Base-by-base conservation (phyloP, 2,329 filamentous ascomycete genomes). In the Pseudogymnoascus sp. region DNA sequence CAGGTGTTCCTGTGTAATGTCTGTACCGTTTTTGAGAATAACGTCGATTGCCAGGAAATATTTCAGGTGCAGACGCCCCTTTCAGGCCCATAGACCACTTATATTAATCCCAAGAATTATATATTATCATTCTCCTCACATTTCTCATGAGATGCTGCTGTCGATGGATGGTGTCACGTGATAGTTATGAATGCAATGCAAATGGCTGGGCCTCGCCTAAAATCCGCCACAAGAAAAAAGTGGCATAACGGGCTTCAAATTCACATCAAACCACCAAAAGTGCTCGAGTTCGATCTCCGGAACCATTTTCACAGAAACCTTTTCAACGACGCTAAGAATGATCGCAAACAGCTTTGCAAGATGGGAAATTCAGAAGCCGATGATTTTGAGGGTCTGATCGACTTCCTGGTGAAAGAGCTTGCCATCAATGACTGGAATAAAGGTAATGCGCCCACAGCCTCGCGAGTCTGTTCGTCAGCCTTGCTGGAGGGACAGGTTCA, bases 391-490 rank as follows among this genome's bases (percentile, higher is more conserved):
- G 32, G 37, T 28, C 57, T 58, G 32, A 58, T 58, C n/a, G 37
- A 58, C 32, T 58, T 58, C 34, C 37, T 58, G 57, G 37, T 58
- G 2, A 18, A 30, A 18, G 57, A 58, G 57, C 34, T 39, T 39
- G 57, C 57, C 34, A 58, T 58, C 57, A 58, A 58, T 18, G 57
- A 58, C 12, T 58, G 57, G 57, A 58, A 58, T 37, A 37, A 58
- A 37, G 57, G 57, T 58, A 58, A 58, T 37, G 14, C 37, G 34
- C 57, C 32, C 57, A 58, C 57, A 58, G 57, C 57, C 57, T 58
- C n/a, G 57, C 37, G 32, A 30, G 20, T 58, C 25, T 22, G 5
- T 58, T 38, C 25, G 32, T 37, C 57, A 58, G 57, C 57, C 57
- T 58, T 38, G 57, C 18, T 58, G 32, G 57, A 25, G 57, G 57